A percentile compares a stretch with the other conserved stretches of the same genome.
phyloP scores from a whole-genome alignment of 225 moss, liverwort and hornwort species.

The Takakia lepidozioides region DNA sequence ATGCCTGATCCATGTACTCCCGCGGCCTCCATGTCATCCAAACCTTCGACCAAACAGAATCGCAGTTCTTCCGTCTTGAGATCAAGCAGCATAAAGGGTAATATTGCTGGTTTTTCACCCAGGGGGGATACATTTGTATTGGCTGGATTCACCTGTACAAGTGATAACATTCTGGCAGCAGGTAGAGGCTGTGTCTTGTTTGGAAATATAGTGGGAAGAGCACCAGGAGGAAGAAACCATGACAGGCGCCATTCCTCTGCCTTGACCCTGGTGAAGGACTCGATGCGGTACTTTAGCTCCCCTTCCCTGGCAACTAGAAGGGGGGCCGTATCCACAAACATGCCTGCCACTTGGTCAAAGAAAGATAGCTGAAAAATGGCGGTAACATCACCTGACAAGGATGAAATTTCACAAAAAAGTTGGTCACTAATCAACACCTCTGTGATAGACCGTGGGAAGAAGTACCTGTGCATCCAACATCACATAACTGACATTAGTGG shows the following conservation, averaged over 20 bases:
- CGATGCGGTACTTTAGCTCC: slow-evolving; percentile 9
- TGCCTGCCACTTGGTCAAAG: slow-evolving; percentile 8
- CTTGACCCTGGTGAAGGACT: slow-evolving; percentile 8
- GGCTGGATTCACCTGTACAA: slow-evolving; percentile 9
- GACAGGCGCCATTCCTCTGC: slow-evolving; percentile 15
- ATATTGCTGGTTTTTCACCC: slow-evolving; percentile 8
- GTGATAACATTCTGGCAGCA: slow-evolving; percentile 6
- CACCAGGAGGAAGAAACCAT: slow-evolving; percentile 14
- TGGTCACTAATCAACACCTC: slow-evolving; percentile 9
- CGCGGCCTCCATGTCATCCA: slow-evolving; percentile 12
- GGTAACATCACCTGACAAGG: slow-evolving; percentile 8
- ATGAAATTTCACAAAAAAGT: slow-evolving; percentile 10
- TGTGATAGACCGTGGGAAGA: slow-evolving; percentile 6
- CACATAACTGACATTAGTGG: not conserved
- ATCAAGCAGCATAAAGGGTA: slow-evolving; percentile 11
- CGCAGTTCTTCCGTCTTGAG: slow-evolving; percentile 6
- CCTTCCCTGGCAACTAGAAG: slow-evolving; percentile 15
- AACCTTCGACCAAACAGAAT: slow-evolving; percentile 8
- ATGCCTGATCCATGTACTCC: slow-evolving; percentile 9
- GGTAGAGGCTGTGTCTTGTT: slow-evolving; percentile 1
- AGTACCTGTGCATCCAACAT: slow-evolving; percentile 6
- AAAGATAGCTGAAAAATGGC: slow-evolving; percentile 12
- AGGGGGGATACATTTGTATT: slow-evolving; percentile 5
- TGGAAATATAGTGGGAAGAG: slow-evolving; percentile 2
- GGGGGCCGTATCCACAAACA: slow-evolving; percentile 12